Evolutionary conservation across 225 moss, liverwort and hornwort species (phyloP).

Genomic region (Anthoceros angustus): DNA sequence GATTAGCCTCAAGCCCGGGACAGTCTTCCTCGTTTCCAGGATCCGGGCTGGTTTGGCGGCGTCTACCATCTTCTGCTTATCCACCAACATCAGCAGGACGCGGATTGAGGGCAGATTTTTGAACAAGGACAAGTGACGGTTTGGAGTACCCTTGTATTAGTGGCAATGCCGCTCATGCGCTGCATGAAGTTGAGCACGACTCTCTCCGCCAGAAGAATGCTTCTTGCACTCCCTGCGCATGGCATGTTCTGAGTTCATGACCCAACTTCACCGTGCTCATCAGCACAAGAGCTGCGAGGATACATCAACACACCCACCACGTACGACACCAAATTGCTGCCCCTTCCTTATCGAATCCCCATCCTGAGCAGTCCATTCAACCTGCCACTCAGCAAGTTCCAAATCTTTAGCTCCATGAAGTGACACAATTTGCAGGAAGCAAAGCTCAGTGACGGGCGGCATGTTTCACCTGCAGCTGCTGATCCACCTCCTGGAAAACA

Average conservation of each 20-base stretch:
- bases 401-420: not conserved
- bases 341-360: constrained; percentile 56
- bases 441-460: not conserved
- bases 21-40: constrained; percentile 87
- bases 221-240: constrained; percentile 59
- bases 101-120: not conserved
- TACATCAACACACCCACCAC: constrained; percentile 20
- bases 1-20: constrained; percentile 65
- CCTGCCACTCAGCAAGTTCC: constrained; percentile 24
- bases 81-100: constrained; percentile 2
- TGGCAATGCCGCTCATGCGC: constrained; percentile 95
- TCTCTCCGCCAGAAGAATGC: constrained; percentile 76
- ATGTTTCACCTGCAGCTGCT: constrained; percentile 39
- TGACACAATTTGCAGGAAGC: not conserved
- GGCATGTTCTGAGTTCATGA: not conserved
- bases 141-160: constrained; percentile 50
- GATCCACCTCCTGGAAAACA: constrained; percentile 71
- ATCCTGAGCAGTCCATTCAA: constrained; percentile 67
- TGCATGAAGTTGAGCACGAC: constrained; percentile 96
- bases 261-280: not conserved
- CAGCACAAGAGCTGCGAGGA: not conserved
- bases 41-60: constrained; percentile 87
- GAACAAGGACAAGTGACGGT: not conserved
- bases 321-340: constrained; percentile 55
- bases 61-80: constrained; percentile 58